Conservation (phyloP, 73 alveolate genomes). For the Stentor coeruleus region DNA sequence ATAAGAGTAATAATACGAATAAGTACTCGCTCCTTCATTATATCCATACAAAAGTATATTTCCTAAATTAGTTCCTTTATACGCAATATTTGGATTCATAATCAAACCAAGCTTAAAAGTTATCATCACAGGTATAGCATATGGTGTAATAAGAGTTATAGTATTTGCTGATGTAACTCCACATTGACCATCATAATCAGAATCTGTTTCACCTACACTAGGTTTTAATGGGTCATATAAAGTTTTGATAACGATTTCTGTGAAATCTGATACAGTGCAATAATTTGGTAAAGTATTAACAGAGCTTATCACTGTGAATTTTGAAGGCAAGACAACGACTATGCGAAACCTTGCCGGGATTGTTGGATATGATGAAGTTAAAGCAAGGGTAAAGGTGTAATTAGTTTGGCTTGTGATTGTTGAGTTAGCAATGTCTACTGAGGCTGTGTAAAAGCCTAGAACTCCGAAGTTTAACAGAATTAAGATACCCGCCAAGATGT, state of each 20-base stretch:
- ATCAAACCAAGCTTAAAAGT: not conserved
- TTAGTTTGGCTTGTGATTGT: not conserved
- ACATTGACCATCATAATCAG: not conserved
- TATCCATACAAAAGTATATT: not conserved
- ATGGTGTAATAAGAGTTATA: not conserved
- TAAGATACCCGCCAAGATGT: not conserved
- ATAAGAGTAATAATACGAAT: not conserved
- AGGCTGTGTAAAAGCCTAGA: not conserved
- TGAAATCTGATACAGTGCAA: not conserved
- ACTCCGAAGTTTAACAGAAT: not conserved
- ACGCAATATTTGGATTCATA: not conserved
- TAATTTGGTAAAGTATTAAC: not conserved
- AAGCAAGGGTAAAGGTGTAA: not conserved
- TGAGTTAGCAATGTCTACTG: not conserved
- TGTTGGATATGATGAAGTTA: not conserved
- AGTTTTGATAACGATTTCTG: not conserved
- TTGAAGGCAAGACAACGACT: not conserved
- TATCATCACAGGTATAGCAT: not conserved
- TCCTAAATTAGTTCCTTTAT: not conserved
- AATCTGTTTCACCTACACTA: not conserved
- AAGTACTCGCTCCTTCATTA: not conserved
- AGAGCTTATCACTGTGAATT: not conserved
- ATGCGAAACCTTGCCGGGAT: constrained; percentile 3
- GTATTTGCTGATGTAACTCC: not conserved
- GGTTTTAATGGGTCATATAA: constrained; percentile 1